Evolutionary conservation across 495 filamentous ascomycete genomes (phyloP).

Genomic region (Corynascus novoguineensis): DNA sequence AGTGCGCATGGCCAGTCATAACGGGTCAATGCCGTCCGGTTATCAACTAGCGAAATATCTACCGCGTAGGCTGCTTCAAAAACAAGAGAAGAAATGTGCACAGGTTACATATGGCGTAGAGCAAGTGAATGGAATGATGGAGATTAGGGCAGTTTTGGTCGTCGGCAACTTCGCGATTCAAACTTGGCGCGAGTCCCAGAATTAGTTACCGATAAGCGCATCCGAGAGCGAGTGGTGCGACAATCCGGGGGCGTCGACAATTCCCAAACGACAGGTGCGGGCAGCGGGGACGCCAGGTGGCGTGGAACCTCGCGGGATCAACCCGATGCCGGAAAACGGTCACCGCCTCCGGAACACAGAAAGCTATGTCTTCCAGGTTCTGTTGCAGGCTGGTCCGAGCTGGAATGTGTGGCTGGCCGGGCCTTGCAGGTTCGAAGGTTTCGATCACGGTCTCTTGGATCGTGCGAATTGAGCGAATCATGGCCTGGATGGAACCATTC

Average conservation of each 20-base stretch:
- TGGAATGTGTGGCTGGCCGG: background rate
- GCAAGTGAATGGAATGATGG: background rate
- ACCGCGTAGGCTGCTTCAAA: too few species aligned
- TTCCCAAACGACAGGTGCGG: background rate
- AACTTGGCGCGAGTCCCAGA: background rate
- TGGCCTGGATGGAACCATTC: conserved; percentile 7
- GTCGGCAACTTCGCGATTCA: background rate
- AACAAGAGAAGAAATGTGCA: too few species aligned
- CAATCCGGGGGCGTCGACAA: background rate
- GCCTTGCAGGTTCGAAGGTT: background rate
- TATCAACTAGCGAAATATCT: background rate
- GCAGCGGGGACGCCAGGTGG: background rate
- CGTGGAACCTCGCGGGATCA: background rate
- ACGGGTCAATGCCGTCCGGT: background rate
- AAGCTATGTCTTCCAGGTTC: background rate
- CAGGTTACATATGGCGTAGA: too few species aligned
- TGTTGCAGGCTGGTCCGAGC: too few species aligned
- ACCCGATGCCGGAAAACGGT: conserved; percentile 12
- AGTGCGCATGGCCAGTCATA: background rate
- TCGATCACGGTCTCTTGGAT: conserved; percentile 18
- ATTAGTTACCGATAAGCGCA: background rate
- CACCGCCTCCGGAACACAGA: background rate
- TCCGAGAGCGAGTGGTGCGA: background rate
- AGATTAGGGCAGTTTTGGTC: too few species aligned
- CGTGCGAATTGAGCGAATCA: conserved; percentile 23